Evolutionary conservation across 495 filamentous ascomycete genomes (phyloP).

Genomic region (Neurospora sp.): DNA sequence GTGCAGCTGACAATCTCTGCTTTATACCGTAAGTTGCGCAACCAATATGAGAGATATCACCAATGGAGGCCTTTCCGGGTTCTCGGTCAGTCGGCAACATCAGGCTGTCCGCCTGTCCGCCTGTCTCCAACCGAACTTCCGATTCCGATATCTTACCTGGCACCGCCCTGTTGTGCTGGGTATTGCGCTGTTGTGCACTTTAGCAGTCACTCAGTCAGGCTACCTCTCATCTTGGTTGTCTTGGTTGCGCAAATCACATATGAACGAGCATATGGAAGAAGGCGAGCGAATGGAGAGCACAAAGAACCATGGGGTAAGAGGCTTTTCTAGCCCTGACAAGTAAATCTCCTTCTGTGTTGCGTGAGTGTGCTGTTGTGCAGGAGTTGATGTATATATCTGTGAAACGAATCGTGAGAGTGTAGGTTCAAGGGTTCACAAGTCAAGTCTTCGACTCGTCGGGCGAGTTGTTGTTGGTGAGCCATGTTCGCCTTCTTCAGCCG

Average conservation of each 20-base stretch:
- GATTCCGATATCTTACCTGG: background rate
- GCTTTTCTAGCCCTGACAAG: too few relatives aligned
- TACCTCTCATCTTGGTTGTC: too few relatives aligned
- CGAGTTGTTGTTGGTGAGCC: background rate
- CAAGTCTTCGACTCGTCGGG: background rate
- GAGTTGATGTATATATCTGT: background rate
- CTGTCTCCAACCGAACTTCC: background rate
- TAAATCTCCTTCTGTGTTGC: background rate
- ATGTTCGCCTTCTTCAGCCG: background rate
- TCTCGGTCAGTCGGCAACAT: background rate
- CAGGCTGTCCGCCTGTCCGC: background rate
- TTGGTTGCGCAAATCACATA: too few relatives aligned
- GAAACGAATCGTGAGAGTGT: background rate
- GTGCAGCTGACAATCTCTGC: too few relatives aligned
- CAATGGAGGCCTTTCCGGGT: background rate
- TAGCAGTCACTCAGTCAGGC: too few relatives aligned
- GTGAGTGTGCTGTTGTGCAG: background rate
- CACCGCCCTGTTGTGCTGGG: too few relatives aligned
- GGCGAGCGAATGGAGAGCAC: background rate
- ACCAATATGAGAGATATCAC: too few relatives aligned
- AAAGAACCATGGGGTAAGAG: too few relatives aligned
- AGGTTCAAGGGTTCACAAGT: background rate
- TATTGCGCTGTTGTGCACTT: background rate
- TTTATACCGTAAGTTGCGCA: too few relatives aligned
- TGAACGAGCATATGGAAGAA: too few relatives aligned